Evolutionary conservation across 2,329 filamentous ascomycete genomes (phyloP).

Genomic region (Myriosclerotinia curreyana): DNA sequence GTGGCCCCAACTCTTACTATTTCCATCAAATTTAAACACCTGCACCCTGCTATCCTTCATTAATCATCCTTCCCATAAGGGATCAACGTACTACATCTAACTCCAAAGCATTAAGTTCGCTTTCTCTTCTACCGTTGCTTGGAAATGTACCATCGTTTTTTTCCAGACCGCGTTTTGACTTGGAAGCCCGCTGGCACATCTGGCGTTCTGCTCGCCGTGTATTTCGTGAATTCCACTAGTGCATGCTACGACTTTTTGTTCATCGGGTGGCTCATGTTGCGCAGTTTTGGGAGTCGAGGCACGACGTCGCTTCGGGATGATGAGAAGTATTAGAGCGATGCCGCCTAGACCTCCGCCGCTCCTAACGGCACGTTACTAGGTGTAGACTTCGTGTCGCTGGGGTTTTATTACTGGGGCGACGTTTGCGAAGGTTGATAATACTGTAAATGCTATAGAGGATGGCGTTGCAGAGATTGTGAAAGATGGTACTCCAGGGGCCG

Average conservation of each 20-base stretch:
- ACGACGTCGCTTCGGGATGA: neutral
- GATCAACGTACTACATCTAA: neutral
- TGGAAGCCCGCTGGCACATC: too few species aligned
- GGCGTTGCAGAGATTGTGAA: too few species aligned
- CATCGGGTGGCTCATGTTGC: neutral
- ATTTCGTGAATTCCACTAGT: neutral
- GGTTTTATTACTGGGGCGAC: neutral
- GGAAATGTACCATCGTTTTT: neutral
- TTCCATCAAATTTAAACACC: neutral
- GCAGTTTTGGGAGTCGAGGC: neutral
- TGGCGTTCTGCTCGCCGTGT: neutral
- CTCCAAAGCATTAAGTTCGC: neutral
- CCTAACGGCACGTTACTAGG: neutral
- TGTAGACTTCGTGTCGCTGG: neutral
- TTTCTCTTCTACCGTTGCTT: neutral
- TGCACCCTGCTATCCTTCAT: neutral
- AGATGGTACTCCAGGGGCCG: too few species aligned
- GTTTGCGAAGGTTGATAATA: too few species aligned
- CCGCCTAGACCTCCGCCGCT: neutral
- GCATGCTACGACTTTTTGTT: too few species aligned
- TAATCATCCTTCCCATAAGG: too few species aligned
- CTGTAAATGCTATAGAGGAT: too few species aligned
- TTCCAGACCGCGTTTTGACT: neutral
- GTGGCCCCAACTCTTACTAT: too few species aligned
- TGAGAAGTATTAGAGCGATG: neutral